Evolutionary conservation across 2,329 filamentous ascomycete genomes (phyloP), one percentile per base, ranked within the genome.

Genomic region (Aureobasidium sp.): DNA sequence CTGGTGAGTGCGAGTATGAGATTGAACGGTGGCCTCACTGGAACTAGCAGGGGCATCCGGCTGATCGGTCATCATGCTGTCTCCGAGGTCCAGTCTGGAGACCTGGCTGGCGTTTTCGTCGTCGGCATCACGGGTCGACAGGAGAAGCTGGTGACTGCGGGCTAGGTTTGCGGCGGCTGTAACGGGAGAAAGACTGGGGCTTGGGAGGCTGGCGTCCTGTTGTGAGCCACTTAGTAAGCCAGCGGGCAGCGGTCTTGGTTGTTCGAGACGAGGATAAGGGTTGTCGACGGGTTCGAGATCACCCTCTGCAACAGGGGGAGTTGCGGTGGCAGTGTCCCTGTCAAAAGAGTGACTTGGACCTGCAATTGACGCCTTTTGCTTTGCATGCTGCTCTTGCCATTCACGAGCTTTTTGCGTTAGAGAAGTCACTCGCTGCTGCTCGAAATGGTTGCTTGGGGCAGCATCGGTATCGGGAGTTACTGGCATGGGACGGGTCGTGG

Each of bases 131-230:
- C 57, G 46, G 19, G 47, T 43, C 8, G 59, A 57, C 5, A 64
- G 42, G 10, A 63, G 61, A 33, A 53, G 58, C 49, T 60, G 58
- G 23, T 64, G 62, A 42, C 74, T 71, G 29, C 74, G 73, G 17
- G 76, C 69, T 19, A 79, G 69, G 69, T 79, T 79, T 66, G 93
- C 88, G 67, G 89, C 90, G 62, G 95, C 83, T 6, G 93, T 95
- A 40, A 87, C 84, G 4, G 94, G 94, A 27, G 94, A 99, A 60
- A 99, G 77, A 69, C 94, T 92, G 35, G 94, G 94, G 72, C 94
- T 99, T 57, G 94, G 94, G 63, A 99, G 79, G 74, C 90, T 96
- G 65, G 90, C 90, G 77, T 96, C 93, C 71, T 94, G 89, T 40
- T 87, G 85, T 60, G 85, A 84, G 59, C 87, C 81, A 49, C 85